These are phyloP conservation scores for Didymella sp. DNA, from an alignment of 2,329 filamentous ascomycete species.

Conservation along the genomic window DNA sequence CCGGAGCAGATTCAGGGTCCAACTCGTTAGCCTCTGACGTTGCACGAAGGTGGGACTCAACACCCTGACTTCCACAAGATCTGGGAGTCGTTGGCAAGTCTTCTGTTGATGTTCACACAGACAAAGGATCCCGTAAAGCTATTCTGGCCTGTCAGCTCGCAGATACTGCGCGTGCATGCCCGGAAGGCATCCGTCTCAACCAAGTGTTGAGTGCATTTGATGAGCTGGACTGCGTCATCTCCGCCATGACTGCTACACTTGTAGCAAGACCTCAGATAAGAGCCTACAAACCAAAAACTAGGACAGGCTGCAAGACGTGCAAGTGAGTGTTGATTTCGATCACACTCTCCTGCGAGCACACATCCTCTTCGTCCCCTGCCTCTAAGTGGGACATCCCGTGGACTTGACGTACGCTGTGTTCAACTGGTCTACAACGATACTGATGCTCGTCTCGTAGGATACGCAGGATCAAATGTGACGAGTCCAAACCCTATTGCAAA, in stretches of 20 bases:
- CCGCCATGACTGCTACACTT: not conserved
- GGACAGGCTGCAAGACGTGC: conserved; percentile 19
- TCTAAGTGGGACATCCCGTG: not conserved
- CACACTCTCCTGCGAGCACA: conserved; percentile 1
- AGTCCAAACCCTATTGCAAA: conserved; percentile 40
- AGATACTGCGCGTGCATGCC: not conserved
- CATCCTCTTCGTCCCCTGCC: not conserved
- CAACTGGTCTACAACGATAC: not conserved
- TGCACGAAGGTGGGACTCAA: not conserved
- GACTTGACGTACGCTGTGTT: not conserved
- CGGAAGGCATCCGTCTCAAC: not conserved
- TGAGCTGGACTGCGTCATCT: not conserved
- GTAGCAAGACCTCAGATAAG: not conserved
- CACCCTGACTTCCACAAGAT: not conserved
- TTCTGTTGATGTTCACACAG: not conserved
- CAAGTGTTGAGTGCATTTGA: not conserved
- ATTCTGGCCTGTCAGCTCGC: not conserved
- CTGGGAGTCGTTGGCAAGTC: not conserved
- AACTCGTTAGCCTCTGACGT: conserved; percentile 1
- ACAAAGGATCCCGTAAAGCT: not conserved
- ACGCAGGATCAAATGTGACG: conserved; percentile 45
- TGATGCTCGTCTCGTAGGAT: conserved; percentile 30
- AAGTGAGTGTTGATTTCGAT: conserved; percentile 19
- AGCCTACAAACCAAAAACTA: conserved; percentile 12
- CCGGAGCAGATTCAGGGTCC: conserved; percentile 17